Base-by-base conservation (phyloP, 202 grass and related monocot genomes). In the Cymbopogon flexuosus region DNA sequence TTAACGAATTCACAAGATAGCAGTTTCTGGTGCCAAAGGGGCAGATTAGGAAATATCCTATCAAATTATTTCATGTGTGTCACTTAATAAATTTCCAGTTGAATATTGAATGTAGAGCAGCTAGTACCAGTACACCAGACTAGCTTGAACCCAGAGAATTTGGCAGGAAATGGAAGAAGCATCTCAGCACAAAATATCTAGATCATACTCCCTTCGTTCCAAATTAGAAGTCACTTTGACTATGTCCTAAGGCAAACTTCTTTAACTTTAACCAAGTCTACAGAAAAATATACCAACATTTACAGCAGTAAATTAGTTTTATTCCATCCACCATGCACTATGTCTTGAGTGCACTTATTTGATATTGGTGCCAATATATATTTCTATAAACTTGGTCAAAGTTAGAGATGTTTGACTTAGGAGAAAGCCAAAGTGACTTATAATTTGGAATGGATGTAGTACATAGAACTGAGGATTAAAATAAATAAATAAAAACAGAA, bases 131-230 rank as follows among this genome's bases (percentile, higher is more conserved):
- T 31, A 43, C 23, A 62, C 24, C 2, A 41, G 67, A 33, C 58
- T 35, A 47, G 12, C 79, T 71, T 27, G 5, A 83, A 74, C 21
- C 51, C 10, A 57, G 21, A 57, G 12, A 59, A 85, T 70, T 15
- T 37, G 31, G 5, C 30, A 31, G 72, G 41, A 60, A 72, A 70
- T 77, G 16, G 65, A 77, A 41, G 34, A 10, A 10, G 3, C 6
- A 76, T 10, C 45, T 47, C 14, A 47, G 45, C 45, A 47, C 45
- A 47, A 47, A 47, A 69, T 46, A 68, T 29, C 47, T 73, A 6
- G 54, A 72, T 27, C 6, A 42, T 66, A 66, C 47, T 52, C 47
- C 47, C 47, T 52, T 7, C 5, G 2, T 16, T 52, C 47, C 47
- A 52, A 52, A 52, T 52, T 52, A 52, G 15, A 46, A 46, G 47